Evolutionary conservation across 768 basidiomycete genomes (phyloP).

Genomic region (Chlorophyllum brunneum): DNA sequence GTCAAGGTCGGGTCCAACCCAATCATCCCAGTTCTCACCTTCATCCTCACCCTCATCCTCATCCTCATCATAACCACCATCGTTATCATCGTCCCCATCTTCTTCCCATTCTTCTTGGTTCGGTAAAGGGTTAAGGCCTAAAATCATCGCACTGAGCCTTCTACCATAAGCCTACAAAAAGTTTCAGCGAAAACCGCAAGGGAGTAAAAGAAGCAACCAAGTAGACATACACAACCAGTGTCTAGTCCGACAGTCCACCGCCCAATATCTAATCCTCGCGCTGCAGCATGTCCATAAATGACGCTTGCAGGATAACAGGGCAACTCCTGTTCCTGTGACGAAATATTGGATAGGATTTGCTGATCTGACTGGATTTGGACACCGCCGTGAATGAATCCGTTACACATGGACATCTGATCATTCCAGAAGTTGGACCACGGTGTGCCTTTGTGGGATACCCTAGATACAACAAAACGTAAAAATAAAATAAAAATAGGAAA

Average conservation of each 20-base stretch:
- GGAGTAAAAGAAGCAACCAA: not conserved
- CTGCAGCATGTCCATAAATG: conserved; percentile 86
- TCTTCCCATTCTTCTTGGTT: conserved; percentile 8
- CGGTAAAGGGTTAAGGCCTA: conserved; percentile 26
- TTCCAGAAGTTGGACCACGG: conserved; percentile 83
- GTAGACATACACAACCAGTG: conserved; percentile 69
- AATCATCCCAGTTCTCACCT: conserved; percentile 16
- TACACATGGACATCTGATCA: conserved; percentile 54
- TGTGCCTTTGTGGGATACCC: conserved; percentile 40
- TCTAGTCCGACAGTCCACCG: conserved; percentile 86
- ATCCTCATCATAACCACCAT: conserved; percentile 9
- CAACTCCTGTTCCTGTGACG: conserved; percentile 27
- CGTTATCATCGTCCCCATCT: conserved; percentile 19
- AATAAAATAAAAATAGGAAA: not conserved
- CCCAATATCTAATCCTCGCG: conserved; percentile 75
- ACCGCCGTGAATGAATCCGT: conserved; percentile 34
- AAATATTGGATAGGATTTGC: not conserved
- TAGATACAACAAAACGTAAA: not conserved
- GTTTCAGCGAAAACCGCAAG: not conserved
- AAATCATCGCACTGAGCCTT: conserved; percentile 63
- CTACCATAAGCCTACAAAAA: conserved; percentile 50
- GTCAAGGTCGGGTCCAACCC: conserved; percentile 14
- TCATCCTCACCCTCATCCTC: conserved; percentile 16
- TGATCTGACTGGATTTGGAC: conserved; percentile 4
- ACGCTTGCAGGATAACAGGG: conserved; percentile 73